These are phyloP conservation scores for Populus simonii DNA, from an alignment of 345 rosid genomes.

Conservation along the genomic window DNA sequence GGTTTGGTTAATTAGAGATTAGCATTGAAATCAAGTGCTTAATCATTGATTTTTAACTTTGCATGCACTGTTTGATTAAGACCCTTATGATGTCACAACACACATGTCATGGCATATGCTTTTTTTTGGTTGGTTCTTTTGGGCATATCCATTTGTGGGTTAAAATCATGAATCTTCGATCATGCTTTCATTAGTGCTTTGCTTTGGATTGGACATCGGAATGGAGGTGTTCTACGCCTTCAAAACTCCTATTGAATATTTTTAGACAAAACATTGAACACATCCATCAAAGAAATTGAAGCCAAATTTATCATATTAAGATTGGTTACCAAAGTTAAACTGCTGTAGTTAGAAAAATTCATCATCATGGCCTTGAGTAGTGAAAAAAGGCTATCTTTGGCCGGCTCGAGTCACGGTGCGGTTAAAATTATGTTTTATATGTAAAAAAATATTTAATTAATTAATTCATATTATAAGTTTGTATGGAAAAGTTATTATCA, in stretches of 20 bases:
- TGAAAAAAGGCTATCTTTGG: too few relatives aligned
- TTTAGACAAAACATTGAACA: too few relatives aligned
- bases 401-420: too few relatives aligned
- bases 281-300: neutral
- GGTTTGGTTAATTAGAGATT: neutral
- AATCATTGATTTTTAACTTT: conserved; percentile 2
- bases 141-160: neutral
- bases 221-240: neutral
- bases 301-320: neutral
- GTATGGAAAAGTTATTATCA: too few relatives aligned
- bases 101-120: neutral
- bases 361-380: too few relatives aligned
- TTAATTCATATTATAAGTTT: too few relatives aligned
- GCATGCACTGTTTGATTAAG: neutral
- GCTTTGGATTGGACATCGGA: neutral
- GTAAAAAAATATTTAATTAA: too few relatives aligned
- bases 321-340: too few relatives aligned
- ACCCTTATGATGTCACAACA: neutral
- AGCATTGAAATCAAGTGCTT: neutral
- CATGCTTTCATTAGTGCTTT: neutral
- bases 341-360: too few relatives aligned
- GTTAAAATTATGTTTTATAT: too few relatives aligned
- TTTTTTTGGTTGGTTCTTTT: neutral
- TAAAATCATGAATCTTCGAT: neutral
- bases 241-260: too few relatives aligned